Evolutionary conservation across 2,329 filamentous ascomycete genomes (phyloP).

Genomic region (Monosporascus sp.): DNA sequence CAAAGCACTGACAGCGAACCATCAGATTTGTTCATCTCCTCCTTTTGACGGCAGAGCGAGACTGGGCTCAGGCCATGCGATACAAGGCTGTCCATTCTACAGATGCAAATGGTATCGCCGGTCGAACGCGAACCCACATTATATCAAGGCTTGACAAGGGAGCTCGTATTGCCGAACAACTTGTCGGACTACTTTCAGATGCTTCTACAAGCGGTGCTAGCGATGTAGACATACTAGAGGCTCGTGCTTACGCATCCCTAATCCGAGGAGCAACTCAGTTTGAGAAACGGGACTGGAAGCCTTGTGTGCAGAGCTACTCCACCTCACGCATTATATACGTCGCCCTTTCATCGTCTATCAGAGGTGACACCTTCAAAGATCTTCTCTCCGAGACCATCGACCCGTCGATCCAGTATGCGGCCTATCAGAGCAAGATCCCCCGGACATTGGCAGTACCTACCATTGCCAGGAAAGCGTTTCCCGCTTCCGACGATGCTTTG

Average conservation of each 20-base stretch:
- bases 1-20: slow-evolving; percentile 6
- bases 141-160: slow-evolving; percentile 83
- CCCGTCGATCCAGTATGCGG: slow-evolving; percentile 88
- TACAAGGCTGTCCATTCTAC: slow-evolving; percentile 80
- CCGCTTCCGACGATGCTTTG: slow-evolving; percentile 55
- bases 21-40: slow-evolving; percentile 70
- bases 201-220: slow-evolving; percentile 58
- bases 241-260: slow-evolving; percentile 73
- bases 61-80: slow-evolving; percentile 93
- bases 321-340: slow-evolving; percentile 77
- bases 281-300: slow-evolving; percentile 82
- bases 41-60: slow-evolving; percentile 80
- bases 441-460: slow-evolving; percentile 75
- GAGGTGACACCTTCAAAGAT: slow-evolving; percentile 79
- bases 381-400: slow-evolving; percentile 81
- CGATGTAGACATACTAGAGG: slow-evolving; percentile 72
- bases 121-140: slow-evolving; percentile 79
- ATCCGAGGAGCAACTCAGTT: slow-evolving; percentile 74
- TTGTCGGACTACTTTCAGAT: slow-evolving; percentile 63
- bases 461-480: slow-evolving; percentile 76
- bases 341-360: slow-evolving; percentile 58
- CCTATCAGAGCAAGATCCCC: slow-evolving; percentile 84
- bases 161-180: slow-evolving; percentile 59
- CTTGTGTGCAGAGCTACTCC: slow-evolving; percentile 70
- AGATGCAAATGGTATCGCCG: slow-evolving; percentile 73